These are phyloP conservation scores for Neurospora sp. DNA, from an alignment of 495 filamentous ascomycete genomes.

Conservation along the genomic window DNA sequence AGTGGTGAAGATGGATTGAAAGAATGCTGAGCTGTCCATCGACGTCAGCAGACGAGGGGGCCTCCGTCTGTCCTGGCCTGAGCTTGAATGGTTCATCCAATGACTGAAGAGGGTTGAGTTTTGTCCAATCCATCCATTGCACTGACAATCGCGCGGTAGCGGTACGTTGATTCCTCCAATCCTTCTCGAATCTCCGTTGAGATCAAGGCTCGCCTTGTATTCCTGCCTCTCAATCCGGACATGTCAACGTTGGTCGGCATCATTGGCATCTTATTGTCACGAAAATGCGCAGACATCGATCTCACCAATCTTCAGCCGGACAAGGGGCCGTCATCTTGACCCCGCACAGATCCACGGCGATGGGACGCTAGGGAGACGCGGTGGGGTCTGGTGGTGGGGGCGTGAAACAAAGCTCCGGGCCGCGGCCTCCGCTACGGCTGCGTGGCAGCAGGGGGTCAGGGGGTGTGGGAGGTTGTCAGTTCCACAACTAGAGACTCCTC, in stretches of 20 bases:
- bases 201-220: too few relatives aligned
- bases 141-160: too few relatives aligned
- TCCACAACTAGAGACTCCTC: not conserved
- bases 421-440: not conserved
- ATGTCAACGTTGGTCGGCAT: too few relatives aligned
- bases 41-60: not conserved
- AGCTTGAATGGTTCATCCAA: not conserved
- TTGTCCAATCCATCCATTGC: not conserved
- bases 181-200: too few relatives aligned
- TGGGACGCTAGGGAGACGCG: not conserved
- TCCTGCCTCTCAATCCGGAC: too few relatives aligned
- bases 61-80: not conserved
- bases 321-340: not conserved
- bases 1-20: not conserved
- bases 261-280: too few relatives aligned
- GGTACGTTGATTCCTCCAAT: too few relatives aligned
- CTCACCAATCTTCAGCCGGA: not conserved
- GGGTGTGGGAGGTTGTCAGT: not conserved
- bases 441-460: not conserved
- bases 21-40: not conserved
- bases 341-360: not conserved
- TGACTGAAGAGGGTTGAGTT: not conserved
- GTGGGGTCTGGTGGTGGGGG: not conserved
- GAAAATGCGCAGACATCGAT: too few relatives aligned
- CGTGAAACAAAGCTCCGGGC: not conserved